Evolutionary conservation across 176 grass and related monocot species (phyloP).

Genomic region (Phragmites australis): DNA sequence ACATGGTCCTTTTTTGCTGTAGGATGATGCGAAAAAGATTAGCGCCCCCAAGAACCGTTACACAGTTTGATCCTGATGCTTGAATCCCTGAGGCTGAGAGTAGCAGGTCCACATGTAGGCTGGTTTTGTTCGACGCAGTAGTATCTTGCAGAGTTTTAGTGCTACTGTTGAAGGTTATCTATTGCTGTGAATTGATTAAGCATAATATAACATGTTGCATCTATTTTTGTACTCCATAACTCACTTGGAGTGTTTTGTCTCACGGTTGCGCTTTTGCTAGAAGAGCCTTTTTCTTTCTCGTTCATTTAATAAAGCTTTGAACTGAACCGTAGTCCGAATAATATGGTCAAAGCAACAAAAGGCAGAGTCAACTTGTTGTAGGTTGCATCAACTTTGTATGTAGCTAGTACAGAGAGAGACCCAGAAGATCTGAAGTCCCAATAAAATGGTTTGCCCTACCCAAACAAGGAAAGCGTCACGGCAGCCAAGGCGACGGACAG

Average conservation of each 20-base stretch:
- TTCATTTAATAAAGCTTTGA: not conserved
- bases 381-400: no score
- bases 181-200: constrained; percentile 21
- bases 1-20: not conserved
- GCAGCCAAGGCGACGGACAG: constrained; percentile 34
- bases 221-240: constrained; percentile 25
- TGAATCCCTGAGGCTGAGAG: not conserved
- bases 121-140: not conserved
- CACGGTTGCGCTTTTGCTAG: not conserved
- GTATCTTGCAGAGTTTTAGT: constrained; percentile 3
- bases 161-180: not conserved
- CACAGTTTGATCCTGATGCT: constrained; percentile 42
- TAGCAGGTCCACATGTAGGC: constrained; percentile 3
- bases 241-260: not conserved
- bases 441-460: not conserved
- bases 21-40: constrained; percentile 66
- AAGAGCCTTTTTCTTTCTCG: no score
- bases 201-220: constrained; percentile 22
- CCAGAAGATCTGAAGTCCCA: no score
- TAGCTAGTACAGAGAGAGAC: no score
- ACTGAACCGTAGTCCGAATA: not conserved
- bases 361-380: no score
- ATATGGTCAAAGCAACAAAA: not conserved
- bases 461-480: constrained; percentile 26
- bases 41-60: constrained; percentile 67